phyloP scores from a whole-genome alignment of 176 grass and related monocot species.

The Saccharum spontaneum region DNA sequence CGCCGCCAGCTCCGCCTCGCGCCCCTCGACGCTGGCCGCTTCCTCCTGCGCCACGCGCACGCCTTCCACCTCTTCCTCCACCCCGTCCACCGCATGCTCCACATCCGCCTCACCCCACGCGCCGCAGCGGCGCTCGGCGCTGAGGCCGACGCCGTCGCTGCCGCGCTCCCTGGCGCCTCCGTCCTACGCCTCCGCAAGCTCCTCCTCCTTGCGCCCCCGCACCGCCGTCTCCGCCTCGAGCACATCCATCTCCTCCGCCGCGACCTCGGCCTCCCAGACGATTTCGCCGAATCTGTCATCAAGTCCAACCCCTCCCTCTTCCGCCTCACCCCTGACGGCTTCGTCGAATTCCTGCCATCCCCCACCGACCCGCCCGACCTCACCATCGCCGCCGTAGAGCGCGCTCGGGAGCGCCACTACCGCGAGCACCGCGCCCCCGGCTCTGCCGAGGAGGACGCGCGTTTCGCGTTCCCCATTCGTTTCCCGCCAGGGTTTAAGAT shows the following conservation, averaged over 20 bases:
- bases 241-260: constrained; percentile 70
- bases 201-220: constrained; percentile 63
- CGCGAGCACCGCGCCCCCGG: constrained; percentile 50
- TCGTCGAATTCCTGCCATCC: constrained; percentile 66
- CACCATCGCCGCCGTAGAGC: constrained; percentile 60
- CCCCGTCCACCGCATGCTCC: constrained; percentile 80
- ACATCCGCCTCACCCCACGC: constrained; percentile 76
- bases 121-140: constrained; percentile 42
- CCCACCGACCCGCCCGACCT: constrained; percentile 49
- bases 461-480: constrained; percentile 75
- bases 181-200: constrained; percentile 71
- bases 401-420: constrained; percentile 69
- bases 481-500: constrained; percentile 97
- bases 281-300: constrained; percentile 77
- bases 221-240: constrained; percentile 67
- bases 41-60: constrained; percentile 82
- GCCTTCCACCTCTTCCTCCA: constrained; percentile 93
- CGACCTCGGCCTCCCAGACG: constrained; percentile 74
- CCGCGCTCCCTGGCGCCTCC: constrained; percentile 34
- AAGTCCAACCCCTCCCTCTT: constrained; percentile 61
- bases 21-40: constrained; percentile 55
- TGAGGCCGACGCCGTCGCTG: constrained; percentile 44
- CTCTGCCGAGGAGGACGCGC: constrained; percentile 63
- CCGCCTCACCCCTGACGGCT: constrained; percentile 59
- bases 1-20: constrained; percentile 63